These are phyloP conservation scores for Coemansia sp. DNA, from an alignment of 192 early-diverging fungal species.

Conservation along the genomic window DNA sequence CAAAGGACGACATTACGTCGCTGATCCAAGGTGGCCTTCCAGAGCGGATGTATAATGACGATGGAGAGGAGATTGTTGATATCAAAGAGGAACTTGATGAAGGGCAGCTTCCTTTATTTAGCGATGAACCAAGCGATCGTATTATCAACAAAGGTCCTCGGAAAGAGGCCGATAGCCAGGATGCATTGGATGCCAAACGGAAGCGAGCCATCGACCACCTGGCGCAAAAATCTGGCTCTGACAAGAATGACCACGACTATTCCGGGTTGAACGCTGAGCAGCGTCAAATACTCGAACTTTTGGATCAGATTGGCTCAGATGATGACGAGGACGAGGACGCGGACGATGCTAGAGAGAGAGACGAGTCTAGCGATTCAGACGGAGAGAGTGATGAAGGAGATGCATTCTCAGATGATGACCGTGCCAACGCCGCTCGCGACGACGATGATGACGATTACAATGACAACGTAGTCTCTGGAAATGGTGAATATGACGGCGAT, in stretches of 20 bases:
- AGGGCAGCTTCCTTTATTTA: constrained; percentile 9
- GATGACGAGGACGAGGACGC: constrained; percentile 25
- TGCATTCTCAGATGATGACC: constrained; percentile 47
- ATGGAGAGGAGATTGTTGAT: constrained; percentile 52
- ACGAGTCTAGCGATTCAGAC: constrained; percentile 6
- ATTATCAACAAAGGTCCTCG: neutral
- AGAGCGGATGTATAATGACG: constrained; percentile 34
- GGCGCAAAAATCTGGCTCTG: neutral
- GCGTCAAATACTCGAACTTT: constrained; percentile 28
- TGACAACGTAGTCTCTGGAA: constrained; percentile 1
- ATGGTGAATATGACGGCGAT: neutral
- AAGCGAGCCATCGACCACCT: constrained; percentile 23
- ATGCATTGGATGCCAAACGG: constrained; percentile 12
- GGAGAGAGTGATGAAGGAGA: constrained; percentile 20
- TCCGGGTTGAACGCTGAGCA: constrained; percentile 14
- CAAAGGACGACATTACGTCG: neutral
- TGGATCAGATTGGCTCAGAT: constrained; percentile 35
- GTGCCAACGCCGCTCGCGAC: constrained; percentile 28
- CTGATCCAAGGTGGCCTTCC: constrained; percentile 5
- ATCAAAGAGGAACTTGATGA: constrained; percentile 47
- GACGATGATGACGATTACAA: constrained; percentile 54
- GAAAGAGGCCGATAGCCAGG: neutral
- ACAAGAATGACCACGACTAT: neutral
- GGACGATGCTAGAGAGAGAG: constrained; percentile 5
- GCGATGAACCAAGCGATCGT: neutral